These are phyloP conservation scores for Dentipellis fragilis DNA, from an alignment of 768 basidiomycete species.

Conservation along the genomic window DNA sequence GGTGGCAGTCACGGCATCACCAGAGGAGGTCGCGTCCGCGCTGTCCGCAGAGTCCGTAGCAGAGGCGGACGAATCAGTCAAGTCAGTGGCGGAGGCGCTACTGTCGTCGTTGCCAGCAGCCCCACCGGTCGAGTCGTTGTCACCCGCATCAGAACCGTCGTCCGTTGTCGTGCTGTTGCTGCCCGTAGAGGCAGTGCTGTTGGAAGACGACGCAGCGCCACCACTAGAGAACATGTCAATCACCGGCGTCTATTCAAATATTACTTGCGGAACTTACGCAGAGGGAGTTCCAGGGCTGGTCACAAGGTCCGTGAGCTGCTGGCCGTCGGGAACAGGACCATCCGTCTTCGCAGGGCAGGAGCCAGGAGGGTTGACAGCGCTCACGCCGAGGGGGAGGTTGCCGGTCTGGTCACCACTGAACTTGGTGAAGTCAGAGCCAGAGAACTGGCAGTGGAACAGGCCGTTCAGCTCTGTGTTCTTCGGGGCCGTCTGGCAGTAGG, in stretches of 20 bases:
- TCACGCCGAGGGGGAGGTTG: conserved; percentile 41
- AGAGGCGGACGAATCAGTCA: background rate
- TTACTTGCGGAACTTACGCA: background rate
- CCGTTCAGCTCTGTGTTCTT: conserved; percentile 41
- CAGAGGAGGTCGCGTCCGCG: background rate
- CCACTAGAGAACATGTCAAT: background rate
- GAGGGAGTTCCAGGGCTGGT: conserved; percentile 22
- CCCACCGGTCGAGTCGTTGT: background rate
- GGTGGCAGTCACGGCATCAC: background rate
- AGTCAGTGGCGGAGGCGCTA: background rate
- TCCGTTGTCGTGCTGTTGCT: too few relatives aligned
- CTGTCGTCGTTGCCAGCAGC: background rate
- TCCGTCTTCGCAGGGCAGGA: conserved; percentile 40
- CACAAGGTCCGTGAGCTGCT: conserved; percentile 31
- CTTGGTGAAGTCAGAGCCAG: conserved; percentile 30
- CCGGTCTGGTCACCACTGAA: conserved; percentile 39
- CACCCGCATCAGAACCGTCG: background rate
- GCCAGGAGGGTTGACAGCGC: conserved; percentile 32
- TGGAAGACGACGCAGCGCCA: background rate
- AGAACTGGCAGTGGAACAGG: conserved; percentile 48
- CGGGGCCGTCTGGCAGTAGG: conserved; percentile 43
- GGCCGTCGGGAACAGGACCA: conserved; percentile 39
- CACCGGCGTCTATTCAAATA: background rate
- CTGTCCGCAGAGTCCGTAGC: background rate
- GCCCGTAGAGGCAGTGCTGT: background rate